phyloP scores from a whole-genome alignment of 345 rosid genomes.

The Boechera stricta region DNA sequence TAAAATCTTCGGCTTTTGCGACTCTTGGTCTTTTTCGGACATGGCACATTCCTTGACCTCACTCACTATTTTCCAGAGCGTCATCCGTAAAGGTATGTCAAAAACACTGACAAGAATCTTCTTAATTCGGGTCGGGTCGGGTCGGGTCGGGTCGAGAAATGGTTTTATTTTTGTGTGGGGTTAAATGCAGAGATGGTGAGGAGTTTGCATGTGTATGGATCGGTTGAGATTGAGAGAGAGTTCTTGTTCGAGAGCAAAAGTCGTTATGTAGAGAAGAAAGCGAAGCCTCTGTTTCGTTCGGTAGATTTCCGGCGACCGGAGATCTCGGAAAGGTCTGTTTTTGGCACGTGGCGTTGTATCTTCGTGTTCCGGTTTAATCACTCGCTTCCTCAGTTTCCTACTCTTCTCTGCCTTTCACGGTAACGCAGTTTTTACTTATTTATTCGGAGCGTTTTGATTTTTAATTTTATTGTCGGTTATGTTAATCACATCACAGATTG shows the following conservation, averaged over 20 bases:
- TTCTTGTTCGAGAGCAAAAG: conserved; percentile 39
- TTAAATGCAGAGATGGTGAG: conserved; percentile 48
- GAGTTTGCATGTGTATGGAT: conserved; percentile 56
- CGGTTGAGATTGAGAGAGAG: conserved; percentile 49
- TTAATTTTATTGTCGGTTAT: neutral
- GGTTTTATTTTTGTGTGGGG: neutral
- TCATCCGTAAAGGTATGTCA: conserved; percentile 42
- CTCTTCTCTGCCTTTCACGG: conserved; percentile 50
- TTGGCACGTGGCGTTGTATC: conserved; percentile 48
- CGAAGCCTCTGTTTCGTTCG: conserved; percentile 39
- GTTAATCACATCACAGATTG: neutral
- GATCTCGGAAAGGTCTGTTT: conserved; percentile 40
- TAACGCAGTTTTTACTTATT: conserved; percentile 33
- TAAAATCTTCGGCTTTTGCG: conserved; percentile 29
- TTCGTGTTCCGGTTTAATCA: conserved; percentile 44
- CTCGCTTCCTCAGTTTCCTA: conserved; percentile 42
- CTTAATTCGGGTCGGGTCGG: conserved; percentile 14
- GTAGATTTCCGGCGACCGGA: conserved; percentile 38
- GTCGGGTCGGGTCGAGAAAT: conserved; percentile 11
- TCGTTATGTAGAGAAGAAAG: conserved; percentile 42
- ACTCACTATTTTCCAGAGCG: conserved; percentile 49
- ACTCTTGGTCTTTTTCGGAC: conserved; percentile 46
- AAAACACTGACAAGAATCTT: neutral
- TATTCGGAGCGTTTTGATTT: neutral
- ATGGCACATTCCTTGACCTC: conserved; percentile 47